Percentiles rank a stretch among this genome's conserved stretches.
phyloP scores from a whole-genome alignment of 768 basidiomycete genomes.

The Boletus coccyginus region DNA sequence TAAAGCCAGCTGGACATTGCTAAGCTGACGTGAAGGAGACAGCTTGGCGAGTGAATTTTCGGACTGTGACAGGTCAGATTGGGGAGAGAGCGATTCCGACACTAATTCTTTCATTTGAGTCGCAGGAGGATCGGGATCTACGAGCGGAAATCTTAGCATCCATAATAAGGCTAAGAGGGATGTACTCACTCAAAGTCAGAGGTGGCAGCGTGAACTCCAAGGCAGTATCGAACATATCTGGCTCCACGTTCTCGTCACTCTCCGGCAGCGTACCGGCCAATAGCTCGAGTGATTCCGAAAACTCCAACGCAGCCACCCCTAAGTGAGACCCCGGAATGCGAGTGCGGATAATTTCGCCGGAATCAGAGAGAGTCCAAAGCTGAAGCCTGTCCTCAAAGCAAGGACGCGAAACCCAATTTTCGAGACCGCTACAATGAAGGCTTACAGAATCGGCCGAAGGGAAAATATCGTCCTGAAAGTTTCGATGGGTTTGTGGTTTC shows the following conservation, averaged over 20 bases:
- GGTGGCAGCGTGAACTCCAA: slow-evolving; percentile 17
- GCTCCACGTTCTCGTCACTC: slow-evolving; percentile 9
- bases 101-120: slow-evolving; percentile 3
- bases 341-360: slow-evolving; percentile 32
- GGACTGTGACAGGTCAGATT: not conserved
- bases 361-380: slow-evolving; percentile 48
- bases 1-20: not conserved
- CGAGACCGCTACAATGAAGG: slow-evolving; percentile 51
- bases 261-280: slow-evolving; percentile 48
- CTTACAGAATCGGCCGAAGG: slow-evolving; percentile 12
- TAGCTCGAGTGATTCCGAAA: slow-evolving; percentile 62
- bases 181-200: slow-evolving; percentile 18
- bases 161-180: not conserved
- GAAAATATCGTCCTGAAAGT: slow-evolving; percentile 29
- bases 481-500: slow-evolving; percentile 32
- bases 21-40: slow-evolving; percentile 1
- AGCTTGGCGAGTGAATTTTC: not conserved
- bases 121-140: slow-evolving; percentile 24
- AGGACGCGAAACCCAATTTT: slow-evolving; percentile 67
- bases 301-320: slow-evolving; percentile 72
- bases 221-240: slow-evolving; percentile 14
- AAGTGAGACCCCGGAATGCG: slow-evolving; percentile 48
- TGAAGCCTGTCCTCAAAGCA: slow-evolving; percentile 72
- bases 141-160: slow-evolving; percentile 11
- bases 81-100: slow-evolving; percentile 2